Evolutionary conservation across 306 rosid species (phyloP).

Genomic region (Prosopis cineraria): DNA sequence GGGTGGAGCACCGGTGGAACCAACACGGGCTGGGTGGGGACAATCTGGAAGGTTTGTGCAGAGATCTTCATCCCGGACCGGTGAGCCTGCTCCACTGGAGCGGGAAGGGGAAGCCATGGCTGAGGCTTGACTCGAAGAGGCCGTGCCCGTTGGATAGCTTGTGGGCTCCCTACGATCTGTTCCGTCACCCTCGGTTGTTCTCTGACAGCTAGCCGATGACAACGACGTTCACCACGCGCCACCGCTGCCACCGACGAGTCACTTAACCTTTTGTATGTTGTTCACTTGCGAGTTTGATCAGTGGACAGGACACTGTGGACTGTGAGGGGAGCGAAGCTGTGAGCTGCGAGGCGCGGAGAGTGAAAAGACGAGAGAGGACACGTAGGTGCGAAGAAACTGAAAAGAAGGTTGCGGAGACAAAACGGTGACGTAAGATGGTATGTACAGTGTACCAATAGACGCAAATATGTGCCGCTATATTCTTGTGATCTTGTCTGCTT

Average conservation of each 20-base stretch:
- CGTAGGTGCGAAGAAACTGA: background rate
- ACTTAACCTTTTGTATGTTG: background rate
- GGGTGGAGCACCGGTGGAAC: constrained; percentile 90
- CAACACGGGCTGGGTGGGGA: constrained; percentile 97
- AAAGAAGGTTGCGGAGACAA: background rate
- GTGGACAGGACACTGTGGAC: background rate
- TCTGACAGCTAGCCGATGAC: constrained; percentile 45
- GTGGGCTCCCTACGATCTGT: constrained; percentile 89
- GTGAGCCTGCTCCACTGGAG: constrained; percentile 92
- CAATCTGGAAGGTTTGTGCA: constrained; percentile 71
- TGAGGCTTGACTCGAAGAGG: constrained; percentile 69
- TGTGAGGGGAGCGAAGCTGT: background rate
- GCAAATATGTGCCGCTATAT: background rate
- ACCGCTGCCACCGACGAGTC: background rate
- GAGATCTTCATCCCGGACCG: constrained; percentile 85
- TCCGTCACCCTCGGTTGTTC: constrained; percentile 58
- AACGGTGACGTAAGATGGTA: constrained; percentile 9
- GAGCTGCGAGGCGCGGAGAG: background rate
- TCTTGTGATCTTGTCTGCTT: too few relatives aligned
- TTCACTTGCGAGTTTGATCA: background rate
- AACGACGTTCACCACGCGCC: background rate
- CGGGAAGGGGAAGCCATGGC: constrained; percentile 95
- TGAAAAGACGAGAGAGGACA: constrained; percentile 40
- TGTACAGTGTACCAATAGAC: background rate
- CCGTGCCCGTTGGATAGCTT: constrained; percentile 84